Evolutionary conservation across 306 rosid genomes (phyloP).

Genomic region (Astragalus membranaceus): DNA sequence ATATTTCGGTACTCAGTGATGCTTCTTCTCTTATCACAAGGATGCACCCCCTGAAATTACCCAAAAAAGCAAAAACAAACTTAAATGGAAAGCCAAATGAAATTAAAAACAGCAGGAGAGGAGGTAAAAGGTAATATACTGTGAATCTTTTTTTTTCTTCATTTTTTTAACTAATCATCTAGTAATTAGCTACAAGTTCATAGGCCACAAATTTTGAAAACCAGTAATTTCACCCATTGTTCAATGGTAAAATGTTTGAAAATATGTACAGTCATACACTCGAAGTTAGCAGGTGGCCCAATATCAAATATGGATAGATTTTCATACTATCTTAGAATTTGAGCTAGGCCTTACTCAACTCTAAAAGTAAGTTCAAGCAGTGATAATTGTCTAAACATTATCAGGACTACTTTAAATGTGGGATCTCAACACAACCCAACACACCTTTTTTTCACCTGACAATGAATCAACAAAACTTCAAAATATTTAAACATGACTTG

Average conservation of each 20-base stretch:
- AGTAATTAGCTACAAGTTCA: background rate
- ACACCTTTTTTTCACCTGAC: background rate
- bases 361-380: background rate
- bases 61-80: background rate
- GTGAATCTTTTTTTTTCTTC: slow-evolving; percentile 4
- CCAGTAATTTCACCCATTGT: background rate
- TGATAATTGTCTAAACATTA: background rate
- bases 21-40: slow-evolving; percentile 90
- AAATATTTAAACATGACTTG: background rate
- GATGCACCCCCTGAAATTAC: slow-evolving; percentile 76
- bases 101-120: background rate
- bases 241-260: background rate
- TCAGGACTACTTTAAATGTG: background rate
- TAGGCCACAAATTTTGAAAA: background rate
- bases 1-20: slow-evolving; percentile 56
- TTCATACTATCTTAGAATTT: background rate
- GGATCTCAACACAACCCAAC: background rate
- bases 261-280: background rate
- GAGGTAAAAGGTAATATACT: background rate
- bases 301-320: background rate
- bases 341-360: background rate
- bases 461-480: background rate
- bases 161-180: background rate
- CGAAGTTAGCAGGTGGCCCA: background rate
- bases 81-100: background rate